Conservation (phyloP, 495 filamentous ascomycete species). For the Penicillium simplicissimum region DNA sequence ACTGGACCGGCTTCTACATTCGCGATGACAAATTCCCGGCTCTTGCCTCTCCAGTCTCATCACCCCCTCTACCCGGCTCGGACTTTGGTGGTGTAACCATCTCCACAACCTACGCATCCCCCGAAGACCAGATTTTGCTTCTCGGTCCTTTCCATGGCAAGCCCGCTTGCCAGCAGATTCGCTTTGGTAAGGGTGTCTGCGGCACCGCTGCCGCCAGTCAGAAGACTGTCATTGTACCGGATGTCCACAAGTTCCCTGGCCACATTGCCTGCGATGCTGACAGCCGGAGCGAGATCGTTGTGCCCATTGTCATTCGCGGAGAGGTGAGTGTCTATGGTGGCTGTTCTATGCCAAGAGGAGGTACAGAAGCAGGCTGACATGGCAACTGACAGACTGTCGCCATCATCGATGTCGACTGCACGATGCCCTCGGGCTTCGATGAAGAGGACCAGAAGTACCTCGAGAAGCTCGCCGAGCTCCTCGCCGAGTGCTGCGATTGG, state of each 20-base stretch:
- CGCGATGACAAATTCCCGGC: slow-evolving; percentile 58
- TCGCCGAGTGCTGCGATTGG: slow-evolving; percentile 75
- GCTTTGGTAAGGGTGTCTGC: slow-evolving; percentile 79
- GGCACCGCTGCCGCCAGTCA: slow-evolving; percentile 68
- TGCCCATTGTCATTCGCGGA: slow-evolving; percentile 66
- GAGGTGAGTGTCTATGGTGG: slow-evolving; percentile 47
- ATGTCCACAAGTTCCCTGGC: slow-evolving; percentile 77
- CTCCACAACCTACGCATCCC: slow-evolving; percentile 28
- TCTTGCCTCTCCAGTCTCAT: slow-evolving; percentile 33
- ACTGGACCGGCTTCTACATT: slow-evolving; percentile 94
- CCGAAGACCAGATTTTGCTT: slow-evolving; percentile 53
- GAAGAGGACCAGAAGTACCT: slow-evolving; percentile 67
- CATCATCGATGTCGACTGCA: slow-evolving; percentile 89
- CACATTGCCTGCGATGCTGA: slow-evolving; percentile 90
- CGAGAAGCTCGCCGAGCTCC: slow-evolving; percentile 66
- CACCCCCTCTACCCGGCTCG: slow-evolving; percentile 22
- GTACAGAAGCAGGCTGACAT: background rate
- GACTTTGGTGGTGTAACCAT: slow-evolving; percentile 20
- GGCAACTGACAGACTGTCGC: slow-evolving; percentile 60
- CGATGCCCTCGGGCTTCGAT: slow-evolving; percentile 70
- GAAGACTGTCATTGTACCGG: slow-evolving; percentile 68
- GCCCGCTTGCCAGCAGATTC: slow-evolving; percentile 83
- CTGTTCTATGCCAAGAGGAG: background rate
- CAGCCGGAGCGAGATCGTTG: slow-evolving; percentile 86
- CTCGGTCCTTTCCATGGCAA: slow-evolving; percentile 89